These are phyloP conservation scores for Lithospermum erythrorhizon DNA, from an alignment of 257 asterid species.

Conservation along the genomic window DNA sequence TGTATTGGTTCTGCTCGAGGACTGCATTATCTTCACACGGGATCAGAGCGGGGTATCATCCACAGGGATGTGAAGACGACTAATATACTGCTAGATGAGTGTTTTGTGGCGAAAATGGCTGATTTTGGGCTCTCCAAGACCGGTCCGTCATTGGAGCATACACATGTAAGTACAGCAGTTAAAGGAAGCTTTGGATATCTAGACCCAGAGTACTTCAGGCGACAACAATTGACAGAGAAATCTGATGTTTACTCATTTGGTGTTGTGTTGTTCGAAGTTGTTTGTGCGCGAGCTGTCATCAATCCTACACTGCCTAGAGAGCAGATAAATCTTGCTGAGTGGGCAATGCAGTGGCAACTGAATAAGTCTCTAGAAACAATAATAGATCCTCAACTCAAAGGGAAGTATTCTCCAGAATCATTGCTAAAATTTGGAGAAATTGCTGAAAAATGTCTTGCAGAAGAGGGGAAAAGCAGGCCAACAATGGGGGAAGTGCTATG, in stretches of 20 bases:
- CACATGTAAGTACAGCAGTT: conserved; percentile 86
- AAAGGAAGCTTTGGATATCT: conserved; percentile 88
- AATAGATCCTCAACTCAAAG: conserved; percentile 41
- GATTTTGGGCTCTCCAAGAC: conserved; percentile 85
- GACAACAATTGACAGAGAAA: conserved; percentile 79
- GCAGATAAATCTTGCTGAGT: conserved; percentile 79
- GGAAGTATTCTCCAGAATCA: conserved; percentile 43
- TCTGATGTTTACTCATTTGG: conserved; percentile 89
- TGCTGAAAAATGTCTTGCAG: conserved; percentile 78
- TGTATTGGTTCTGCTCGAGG: conserved; percentile 86
- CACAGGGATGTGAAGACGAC: conserved; percentile 88
- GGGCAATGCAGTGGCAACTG: conserved; percentile 72
- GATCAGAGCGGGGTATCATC: conserved; percentile 71
- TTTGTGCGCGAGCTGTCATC: conserved; percentile 66
- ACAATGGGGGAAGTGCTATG: conserved; percentile 84
- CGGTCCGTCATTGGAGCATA: conserved; percentile 76
- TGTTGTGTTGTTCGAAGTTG: conserved; percentile 64
- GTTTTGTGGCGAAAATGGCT: conserved; percentile 69
- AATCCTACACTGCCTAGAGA: conserved; percentile 68
- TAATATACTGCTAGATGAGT: conserved; percentile 62
- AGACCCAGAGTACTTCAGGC: conserved; percentile 73
- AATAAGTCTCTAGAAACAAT: conserved; percentile 49
- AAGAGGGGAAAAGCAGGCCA: conserved; percentile 70
- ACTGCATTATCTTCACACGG: conserved; percentile 80
- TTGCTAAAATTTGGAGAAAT: conserved; percentile 54